Conservation (phyloP, 148 eudicot species). For the Silene conica region DNA sequence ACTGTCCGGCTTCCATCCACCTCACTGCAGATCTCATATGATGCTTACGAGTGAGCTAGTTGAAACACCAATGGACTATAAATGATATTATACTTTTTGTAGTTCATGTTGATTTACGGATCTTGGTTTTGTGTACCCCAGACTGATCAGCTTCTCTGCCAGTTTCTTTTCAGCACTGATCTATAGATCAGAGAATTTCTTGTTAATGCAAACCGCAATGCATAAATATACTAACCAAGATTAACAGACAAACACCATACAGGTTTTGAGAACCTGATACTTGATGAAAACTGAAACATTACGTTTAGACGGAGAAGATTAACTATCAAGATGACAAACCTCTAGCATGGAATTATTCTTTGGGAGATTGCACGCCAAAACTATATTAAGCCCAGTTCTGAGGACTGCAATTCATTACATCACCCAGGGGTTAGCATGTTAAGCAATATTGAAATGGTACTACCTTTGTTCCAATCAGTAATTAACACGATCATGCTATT, state of each 20-base stretch:
- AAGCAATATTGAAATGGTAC: not conserved
- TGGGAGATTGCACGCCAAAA: slow-evolving; percentile 77
- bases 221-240: not conserved
- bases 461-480: not conserved
- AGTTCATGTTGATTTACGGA: slow-evolving; percentile 16
- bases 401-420: slow-evolving; percentile 43
- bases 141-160: slow-evolving; percentile 60
- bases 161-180: slow-evolving; percentile 72
- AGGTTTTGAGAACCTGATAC: not conserved
- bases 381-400: slow-evolving; percentile 69
- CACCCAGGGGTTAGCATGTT: not conserved
- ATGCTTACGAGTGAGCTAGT: not conserved
- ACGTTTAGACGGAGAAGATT: not conserved
- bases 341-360: slow-evolving; percentile 69
- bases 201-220: not conserved
- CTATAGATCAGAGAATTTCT: slow-evolving; percentile 27
- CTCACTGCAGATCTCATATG: too few species aligned
- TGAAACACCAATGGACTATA: not conserved
- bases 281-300: not conserved
- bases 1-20: too few species aligned
- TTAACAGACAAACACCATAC: not conserved
- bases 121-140: slow-evolving; percentile 61
- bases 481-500: not conserved
- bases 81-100: not conserved
- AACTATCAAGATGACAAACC: slow-evolving; percentile 40